A percentile compares a stretch with the other conserved stretches of the same genome.
phyloP scores from a whole-genome alignment of 2,329 filamentous ascomycete genomes.

The Furcasterigmium furcatum region DNA sequence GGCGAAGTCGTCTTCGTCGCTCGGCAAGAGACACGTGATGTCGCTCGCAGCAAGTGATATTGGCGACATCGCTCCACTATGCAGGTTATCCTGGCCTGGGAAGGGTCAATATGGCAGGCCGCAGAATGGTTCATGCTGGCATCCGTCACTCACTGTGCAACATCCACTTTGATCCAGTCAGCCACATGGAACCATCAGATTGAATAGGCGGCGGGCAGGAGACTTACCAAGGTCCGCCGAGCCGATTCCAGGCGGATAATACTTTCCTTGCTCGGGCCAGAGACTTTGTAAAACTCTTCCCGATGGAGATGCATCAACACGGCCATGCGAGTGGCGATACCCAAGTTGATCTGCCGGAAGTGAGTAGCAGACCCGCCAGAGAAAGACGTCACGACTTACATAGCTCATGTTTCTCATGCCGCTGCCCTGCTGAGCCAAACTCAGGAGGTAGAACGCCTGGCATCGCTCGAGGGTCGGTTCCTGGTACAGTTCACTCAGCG shows the following conservation, averaged over 20 bases:
- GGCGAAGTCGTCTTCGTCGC: slow-evolving; percentile 49
- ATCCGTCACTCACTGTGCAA: slow-evolving; percentile 38
- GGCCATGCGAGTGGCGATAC: slow-evolving; percentile 54
- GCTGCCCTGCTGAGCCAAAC: slow-evolving; percentile 56
- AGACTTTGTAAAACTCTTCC: slow-evolving; percentile 48
- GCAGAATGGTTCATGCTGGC: background rate
- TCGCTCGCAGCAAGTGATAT: slow-evolving; percentile 48
- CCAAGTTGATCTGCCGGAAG: slow-evolving; percentile 46
- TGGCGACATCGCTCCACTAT: slow-evolving; percentile 48
- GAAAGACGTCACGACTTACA: slow-evolving; percentile 29
- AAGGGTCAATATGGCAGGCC: background rate
- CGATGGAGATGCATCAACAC: slow-evolving; percentile 51
- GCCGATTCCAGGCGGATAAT: slow-evolving; percentile 52
- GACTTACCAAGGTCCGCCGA: slow-evolving; percentile 48
- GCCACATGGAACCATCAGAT: background rate
- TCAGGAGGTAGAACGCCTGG: slow-evolving; percentile 56
- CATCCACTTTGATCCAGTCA: slow-evolving; percentile 45
- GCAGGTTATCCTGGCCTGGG: slow-evolving; percentile 50
- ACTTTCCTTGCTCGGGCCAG: slow-evolving; percentile 36
- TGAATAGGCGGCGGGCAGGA: no score
- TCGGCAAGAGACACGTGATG: slow-evolving; percentile 51
- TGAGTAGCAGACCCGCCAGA: slow-evolving; percentile 10
- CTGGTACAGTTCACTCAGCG: slow-evolving; percentile 46
- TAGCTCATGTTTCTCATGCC: slow-evolving; percentile 51
- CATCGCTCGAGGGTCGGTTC: slow-evolving; percentile 51